Evolutionary conservation across 345 rosid genomes (phyloP).

Genomic region (Arabidopsis arenosa): DNA sequence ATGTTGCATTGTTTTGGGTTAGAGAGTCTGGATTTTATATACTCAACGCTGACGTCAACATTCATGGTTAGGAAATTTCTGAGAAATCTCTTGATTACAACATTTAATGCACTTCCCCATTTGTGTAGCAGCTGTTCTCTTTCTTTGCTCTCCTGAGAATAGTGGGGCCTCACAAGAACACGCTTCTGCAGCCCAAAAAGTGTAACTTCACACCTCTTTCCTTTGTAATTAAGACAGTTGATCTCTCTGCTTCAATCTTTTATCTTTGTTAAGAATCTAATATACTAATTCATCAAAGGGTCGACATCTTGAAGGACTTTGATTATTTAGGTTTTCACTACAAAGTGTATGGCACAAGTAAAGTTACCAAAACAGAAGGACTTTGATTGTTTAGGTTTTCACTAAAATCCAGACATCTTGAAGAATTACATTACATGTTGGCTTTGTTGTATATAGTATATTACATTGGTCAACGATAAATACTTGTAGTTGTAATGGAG

Average conservation of each 20-base stretch:
- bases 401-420: constrained; percentile 1
- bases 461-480: constrained; percentile 19
- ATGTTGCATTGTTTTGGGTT: neutral
- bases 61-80: constrained; percentile 31
- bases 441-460: neutral
- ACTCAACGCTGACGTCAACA: neutral
- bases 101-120: constrained; percentile 32
- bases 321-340: neutral
- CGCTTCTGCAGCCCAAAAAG: constrained; percentile 33
- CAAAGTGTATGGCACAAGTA: neutral
- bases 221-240: constrained; percentile 1
- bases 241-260: constrained; percentile 22
- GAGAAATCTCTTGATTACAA: constrained; percentile 25
- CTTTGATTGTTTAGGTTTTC: neutral
- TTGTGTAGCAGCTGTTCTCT: constrained; percentile 13
- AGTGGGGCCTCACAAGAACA: constrained; percentile 34
- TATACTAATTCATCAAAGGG: constrained; percentile 7
- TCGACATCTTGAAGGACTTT: neutral
- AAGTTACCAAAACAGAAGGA: constrained; percentile 13
- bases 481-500: constrained; percentile 16
- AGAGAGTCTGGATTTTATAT: constrained; percentile 26
- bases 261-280: neutral
- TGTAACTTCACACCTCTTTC: constrained; percentile 31
- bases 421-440: neutral
- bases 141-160: constrained; percentile 21